These are phyloP conservation scores for Blastobotrys chiropterorum DNA, from an alignment of 805 yeast species.

Conservation along the genomic window DNA sequence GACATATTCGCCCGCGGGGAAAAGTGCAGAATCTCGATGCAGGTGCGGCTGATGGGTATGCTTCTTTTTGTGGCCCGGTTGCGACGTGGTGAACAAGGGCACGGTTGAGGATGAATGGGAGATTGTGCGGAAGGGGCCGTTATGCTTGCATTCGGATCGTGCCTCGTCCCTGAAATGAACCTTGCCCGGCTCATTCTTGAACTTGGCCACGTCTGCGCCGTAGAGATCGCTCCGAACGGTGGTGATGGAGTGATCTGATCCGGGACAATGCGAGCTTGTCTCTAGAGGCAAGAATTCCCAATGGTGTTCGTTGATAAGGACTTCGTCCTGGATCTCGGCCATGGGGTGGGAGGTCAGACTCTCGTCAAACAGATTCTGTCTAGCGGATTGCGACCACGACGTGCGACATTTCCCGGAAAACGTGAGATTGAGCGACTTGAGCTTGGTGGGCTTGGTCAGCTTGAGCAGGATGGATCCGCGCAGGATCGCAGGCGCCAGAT, in stretches of 20 bases:
- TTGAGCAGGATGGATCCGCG: slow-evolving; percentile 73
- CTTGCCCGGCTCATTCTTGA: slow-evolving; percentile 11
- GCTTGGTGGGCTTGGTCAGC: slow-evolving; percentile 62
- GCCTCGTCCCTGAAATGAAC: slow-evolving; percentile 6
- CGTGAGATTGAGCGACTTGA: slow-evolving; percentile 57
- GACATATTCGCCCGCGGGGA: slow-evolving; percentile 84
- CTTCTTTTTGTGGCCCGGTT: slow-evolving; percentile 5
- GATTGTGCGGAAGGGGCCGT: neutral
- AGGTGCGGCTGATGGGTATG: slow-evolving; percentile 7
- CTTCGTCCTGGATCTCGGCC: slow-evolving; percentile 29
- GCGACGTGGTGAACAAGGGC: slow-evolving; percentile 13
- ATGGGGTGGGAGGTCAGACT: slow-evolving; percentile 20
- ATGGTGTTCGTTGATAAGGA: slow-evolving; percentile 27
- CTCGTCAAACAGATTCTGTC: slow-evolving; percentile 16
- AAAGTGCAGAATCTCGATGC: slow-evolving; percentile 36
- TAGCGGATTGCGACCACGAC: slow-evolving; percentile 76
- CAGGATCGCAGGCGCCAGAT: slow-evolving; percentile 42
- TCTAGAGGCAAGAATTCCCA: slow-evolving; percentile 30
- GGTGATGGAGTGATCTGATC: slow-evolving; percentile 21
- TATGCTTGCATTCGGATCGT: neutral
- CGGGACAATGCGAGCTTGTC: slow-evolving; percentile 10
- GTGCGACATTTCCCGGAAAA: slow-evolving; percentile 69
- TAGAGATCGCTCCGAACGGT: slow-evolving; percentile 26
- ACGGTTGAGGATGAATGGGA: slow-evolving; percentile 2
- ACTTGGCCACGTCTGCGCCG: slow-evolving; percentile 30